A percentile compares a stretch with the other conserved stretches of the same genome.
These are phyloP conservation scores for Yarrowia galli DNA, from an alignment of 1,139 yeast genomes.

Conservation along the genomic window DNA sequence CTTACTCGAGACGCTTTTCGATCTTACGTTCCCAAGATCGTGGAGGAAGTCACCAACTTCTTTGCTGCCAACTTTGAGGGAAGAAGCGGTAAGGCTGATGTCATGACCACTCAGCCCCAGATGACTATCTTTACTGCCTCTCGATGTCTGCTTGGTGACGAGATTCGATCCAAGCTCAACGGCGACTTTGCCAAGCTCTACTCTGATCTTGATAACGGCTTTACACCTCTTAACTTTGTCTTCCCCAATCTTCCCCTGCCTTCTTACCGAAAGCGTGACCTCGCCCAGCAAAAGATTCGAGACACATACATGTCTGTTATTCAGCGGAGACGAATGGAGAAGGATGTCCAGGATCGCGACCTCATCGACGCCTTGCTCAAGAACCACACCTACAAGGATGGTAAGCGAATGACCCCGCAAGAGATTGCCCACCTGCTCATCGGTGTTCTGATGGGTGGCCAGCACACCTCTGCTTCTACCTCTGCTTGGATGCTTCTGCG, in stretches of 20 bases:
- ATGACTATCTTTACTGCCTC: constrained; percentile 96
- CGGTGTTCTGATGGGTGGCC: constrained; percentile 99
- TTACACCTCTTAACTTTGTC: constrained; percentile 94
- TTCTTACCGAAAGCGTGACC: constrained; percentile 80
- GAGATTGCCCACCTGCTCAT: constrained; percentile 93
- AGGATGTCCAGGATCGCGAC: constrained; percentile 84
- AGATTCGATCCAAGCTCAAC: constrained; percentile 83
- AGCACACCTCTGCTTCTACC: constrained; percentile 96
- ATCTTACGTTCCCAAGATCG: constrained; percentile 85
- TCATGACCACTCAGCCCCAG: constrained; percentile 90
- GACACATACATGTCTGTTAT: constrained; percentile 81
- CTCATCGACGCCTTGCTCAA: constrained; percentile 87
- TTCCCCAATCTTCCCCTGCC: constrained; percentile 94
- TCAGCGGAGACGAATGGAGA: constrained; percentile 67
- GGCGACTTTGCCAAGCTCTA: constrained; percentile 84
- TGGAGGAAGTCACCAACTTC: constrained; percentile 75
- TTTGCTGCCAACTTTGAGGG: constrained; percentile 58
- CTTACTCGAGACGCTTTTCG: constrained; percentile 85
- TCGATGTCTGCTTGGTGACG: constrained; percentile 87
- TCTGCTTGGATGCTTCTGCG: constrained; percentile 95
- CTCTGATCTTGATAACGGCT: constrained; percentile 94
- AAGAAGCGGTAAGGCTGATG: constrained; percentile 65
- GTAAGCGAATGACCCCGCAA: constrained; percentile 90
- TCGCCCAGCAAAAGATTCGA: constrained; percentile 84
- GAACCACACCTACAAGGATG: constrained; percentile 87